Base-by-base conservation (phyloP, 495 filamentous ascomycete species). In the Physcia stellaris region DNA sequence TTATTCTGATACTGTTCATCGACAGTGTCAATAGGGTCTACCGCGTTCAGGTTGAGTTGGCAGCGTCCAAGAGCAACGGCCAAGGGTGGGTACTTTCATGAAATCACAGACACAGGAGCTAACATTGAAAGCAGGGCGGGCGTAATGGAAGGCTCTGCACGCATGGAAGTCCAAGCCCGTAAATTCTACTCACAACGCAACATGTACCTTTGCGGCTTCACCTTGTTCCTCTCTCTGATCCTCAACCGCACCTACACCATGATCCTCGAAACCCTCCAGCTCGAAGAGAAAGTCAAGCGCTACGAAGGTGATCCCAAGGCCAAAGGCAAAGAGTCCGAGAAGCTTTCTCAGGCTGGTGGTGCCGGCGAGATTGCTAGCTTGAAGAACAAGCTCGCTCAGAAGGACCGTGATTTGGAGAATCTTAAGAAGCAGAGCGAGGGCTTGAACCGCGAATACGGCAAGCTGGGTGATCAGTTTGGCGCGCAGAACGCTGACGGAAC, bases 131-230 rank as follows among this genome's bases (percentile, higher is more conserved):
- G 35, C 47, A 77, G 74, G 47, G 74, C 76, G 34, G 74, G 77
- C 26, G 73, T 79, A 36, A 69, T 92, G 26, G 77, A 79, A 56
- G 83, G 92, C 35, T 79, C 81, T 59, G 90, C 94, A 57, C 86
- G 90, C 45, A 84, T 92, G 75, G 90, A 98, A 63, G 86, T 95
- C 13, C 90, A 98, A 60, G 90, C 90, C 42, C 87, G 90, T 69
- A 96, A 96, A 62, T 98, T 98, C 71, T 98, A 98, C 75, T 93
- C 87, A 42, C 87, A 98, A 66, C 88, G 90, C 56, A 98, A 98
- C 75, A 95, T 98, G 92, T 98, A 98, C 67, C 86, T 98, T 40
- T 96, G 92, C 64, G 90, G 90, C 51, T 98, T 98, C 70, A 98
- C 90, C 0, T 80, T 96, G 42, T 98, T 98, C 78, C 78, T 98